phyloP scores from a whole-genome alignment of 352 stramenopile species.

The Phytopythium mirpurense region DNA sequence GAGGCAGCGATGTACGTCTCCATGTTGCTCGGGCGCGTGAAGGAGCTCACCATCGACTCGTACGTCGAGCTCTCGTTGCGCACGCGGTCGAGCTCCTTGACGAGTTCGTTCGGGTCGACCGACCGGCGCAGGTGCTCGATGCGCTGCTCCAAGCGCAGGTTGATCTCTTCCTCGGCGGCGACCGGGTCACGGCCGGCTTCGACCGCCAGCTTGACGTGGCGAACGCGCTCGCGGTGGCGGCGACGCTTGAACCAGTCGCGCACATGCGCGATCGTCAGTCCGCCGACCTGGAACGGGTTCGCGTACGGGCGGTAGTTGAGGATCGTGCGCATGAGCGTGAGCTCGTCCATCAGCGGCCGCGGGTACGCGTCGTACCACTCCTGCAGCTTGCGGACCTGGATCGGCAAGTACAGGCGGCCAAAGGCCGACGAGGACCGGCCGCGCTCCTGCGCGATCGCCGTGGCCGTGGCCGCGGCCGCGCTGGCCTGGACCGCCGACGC shows the following conservation, averaged over 20 bases:
- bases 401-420: constrained; percentile 44
- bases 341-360: constrained; percentile 65
- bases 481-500: constrained; percentile 54
- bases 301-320: constrained; percentile 76
- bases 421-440: constrained; percentile 47
- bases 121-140: constrained; percentile 62
- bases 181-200: constrained; percentile 53
- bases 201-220: constrained; percentile 66
- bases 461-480: constrained; percentile 54
- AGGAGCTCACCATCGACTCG: constrained; percentile 57
- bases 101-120: constrained; percentile 73
- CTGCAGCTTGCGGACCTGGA: constrained; percentile 78
- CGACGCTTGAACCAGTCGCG: constrained; percentile 86
- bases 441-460: constrained; percentile 68
- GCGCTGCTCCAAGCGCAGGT: constrained; percentile 70
- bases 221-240: constrained; percentile 71
- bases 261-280: constrained; percentile 62
- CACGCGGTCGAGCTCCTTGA: constrained; percentile 74
- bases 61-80: constrained; percentile 58
- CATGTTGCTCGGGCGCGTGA: constrained; percentile 53
- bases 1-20: constrained; percentile 54
- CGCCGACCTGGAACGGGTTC: constrained; percentile 55
- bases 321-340: constrained; percentile 82
- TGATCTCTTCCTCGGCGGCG: constrained; percentile 72
- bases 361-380: constrained; percentile 85